phyloP scores from a whole-genome alignment of 495 filamentous ascomycete species.

The Cryomyces minteri region DNA sequence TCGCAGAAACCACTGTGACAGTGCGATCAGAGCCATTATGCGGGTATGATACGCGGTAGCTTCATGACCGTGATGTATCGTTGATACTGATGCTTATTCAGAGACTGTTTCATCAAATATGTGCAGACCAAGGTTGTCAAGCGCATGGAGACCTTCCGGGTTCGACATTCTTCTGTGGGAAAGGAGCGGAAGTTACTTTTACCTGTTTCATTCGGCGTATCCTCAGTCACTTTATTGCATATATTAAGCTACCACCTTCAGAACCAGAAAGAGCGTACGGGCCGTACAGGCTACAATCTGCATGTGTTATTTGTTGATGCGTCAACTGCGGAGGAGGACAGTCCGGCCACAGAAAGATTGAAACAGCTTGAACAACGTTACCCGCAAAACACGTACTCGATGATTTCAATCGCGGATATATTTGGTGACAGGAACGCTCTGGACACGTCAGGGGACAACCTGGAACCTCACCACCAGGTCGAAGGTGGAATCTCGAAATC shows the following conservation, averaged over 20 bases:
- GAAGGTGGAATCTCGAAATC: conserved; percentile 5
- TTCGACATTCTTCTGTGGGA: conserved; percentile 16
- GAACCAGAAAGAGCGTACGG: conserved; percentile 34
- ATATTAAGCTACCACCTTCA: conserved; percentile 52
- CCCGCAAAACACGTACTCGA: conserved; percentile 37
- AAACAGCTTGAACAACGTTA: conserved; percentile 27
- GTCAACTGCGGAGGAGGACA: conserved; percentile 7
- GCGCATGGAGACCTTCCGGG: conserved; percentile 50
- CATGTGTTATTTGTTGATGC: conserved; percentile 49
- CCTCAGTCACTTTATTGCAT: conserved; percentile 60
- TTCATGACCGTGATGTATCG: neutral
- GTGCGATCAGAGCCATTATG: conserved; percentile 22
- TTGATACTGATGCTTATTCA: conserved; percentile 21
- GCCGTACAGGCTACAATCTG: conserved; percentile 42
- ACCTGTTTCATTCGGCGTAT: conserved; percentile 67
- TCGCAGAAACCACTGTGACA: conserved; percentile 9
- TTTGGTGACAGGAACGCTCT: conserved; percentile 23
- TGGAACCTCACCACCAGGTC: neutral
- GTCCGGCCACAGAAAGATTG: conserved; percentile 1
- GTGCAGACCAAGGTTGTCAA: conserved; percentile 57
- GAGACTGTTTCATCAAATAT: conserved; percentile 61
- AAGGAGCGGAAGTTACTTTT: conserved; percentile 43
- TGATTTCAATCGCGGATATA: conserved; percentile 36
- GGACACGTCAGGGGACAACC: conserved; percentile 5
- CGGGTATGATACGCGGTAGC: conserved; percentile 5